Base-by-base conservation (phyloP, 768 basidiomycete genomes). In the Naematelia aurantialba region DNA sequence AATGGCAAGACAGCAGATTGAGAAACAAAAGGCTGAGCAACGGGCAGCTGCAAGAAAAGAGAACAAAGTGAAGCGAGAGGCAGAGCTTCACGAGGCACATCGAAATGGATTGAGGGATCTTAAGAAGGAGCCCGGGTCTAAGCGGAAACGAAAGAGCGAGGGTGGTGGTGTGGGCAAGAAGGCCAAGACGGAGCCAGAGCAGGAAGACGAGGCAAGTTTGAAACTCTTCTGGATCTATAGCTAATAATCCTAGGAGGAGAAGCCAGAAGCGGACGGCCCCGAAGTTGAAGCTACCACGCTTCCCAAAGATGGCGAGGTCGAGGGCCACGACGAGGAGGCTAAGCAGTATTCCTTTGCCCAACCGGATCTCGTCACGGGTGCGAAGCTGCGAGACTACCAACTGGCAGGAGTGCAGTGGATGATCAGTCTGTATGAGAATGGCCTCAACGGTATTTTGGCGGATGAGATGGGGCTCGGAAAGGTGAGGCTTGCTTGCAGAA, bases 331-430 rank as follows among this genome's bases (percentile, higher is more conserved):
- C 14, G 67, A 61, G 44, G 60, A 62, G 3, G 52, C 25, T 10
- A 56, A 39, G n/a, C 63, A 67, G 29, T 73, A 72, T 56, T 63
- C 68, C 0, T 72, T 75, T 56, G 62, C 59, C 45, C 94, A 97
- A 72, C 89, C 91, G 0, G 76, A 81, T 1, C 78, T 91, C 17
- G 80, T 99, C 42, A 91, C 91, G 0, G 94, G 94, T 3, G 91
- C 85, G 0, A 88, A 79, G 57, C 77, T 98, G 61, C 91, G 91
- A 70, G 83, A 87, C 30, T 97, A 96, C 73, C 94, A 99, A 73
- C 82, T 97, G 1, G 89, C 92, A 52, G 94, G 94, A 0, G 83
- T 96, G 14, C 89, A 93, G 62, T 97, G 94, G 94, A 89, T 96
- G 89, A 86, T 88, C 0, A 85, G 85, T 11, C 78, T 96, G 14